Evolutionary conservation across 2,329 filamentous ascomycete species (phyloP), one percentile per base, ranked within the genome.

Genomic region (Cordyceps javanica): DNA sequence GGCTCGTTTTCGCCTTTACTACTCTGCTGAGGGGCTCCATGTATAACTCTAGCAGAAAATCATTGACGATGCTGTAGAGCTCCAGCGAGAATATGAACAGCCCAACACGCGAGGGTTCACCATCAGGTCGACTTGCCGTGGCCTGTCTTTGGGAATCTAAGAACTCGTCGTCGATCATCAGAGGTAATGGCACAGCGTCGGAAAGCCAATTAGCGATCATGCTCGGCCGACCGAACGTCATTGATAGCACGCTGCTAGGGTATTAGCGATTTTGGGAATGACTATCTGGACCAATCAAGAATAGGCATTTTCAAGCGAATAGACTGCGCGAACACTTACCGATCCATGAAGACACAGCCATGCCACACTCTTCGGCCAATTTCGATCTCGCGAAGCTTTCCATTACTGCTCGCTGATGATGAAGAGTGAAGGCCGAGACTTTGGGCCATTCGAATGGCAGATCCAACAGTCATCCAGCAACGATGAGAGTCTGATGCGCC

Each of bases 141-240:
- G 53, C 53, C 38, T 59, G 16, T 13, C 32, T 45, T 21, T 51
- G 23, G 4, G 25, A 11, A 26, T 59, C 53, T 13, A 59, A 14
- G 26, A 57, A 59, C 32, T 61, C 59, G 28, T 61, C 59, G 23
- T 61, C 59, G 30, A 61, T 59, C 59, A 61, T 61, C 25, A 34
- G 34, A 13, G 55, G 55, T 21, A 55, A 14, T 13, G 59, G 52
- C 21, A 56, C 44, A 19, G 25, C 26, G 11, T 48, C 44, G 9
- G 44, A 32, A 16, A 55, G 42, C 16, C 42, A 23, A 16, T 19
- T 26, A 11, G 57, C 25, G n/a, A 61, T 50, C 57, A 59, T 61
- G 39, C 57, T 61, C 21, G 59, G 59, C 23, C 59, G 57, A 23
- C 59, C 59, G 26, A 59, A 59, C 26, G 57, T 59, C 50, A 61